These are phyloP conservation scores for Candida tibetensis DNA, from an alignment of 805 yeast genomes.

Conservation along the genomic window DNA sequence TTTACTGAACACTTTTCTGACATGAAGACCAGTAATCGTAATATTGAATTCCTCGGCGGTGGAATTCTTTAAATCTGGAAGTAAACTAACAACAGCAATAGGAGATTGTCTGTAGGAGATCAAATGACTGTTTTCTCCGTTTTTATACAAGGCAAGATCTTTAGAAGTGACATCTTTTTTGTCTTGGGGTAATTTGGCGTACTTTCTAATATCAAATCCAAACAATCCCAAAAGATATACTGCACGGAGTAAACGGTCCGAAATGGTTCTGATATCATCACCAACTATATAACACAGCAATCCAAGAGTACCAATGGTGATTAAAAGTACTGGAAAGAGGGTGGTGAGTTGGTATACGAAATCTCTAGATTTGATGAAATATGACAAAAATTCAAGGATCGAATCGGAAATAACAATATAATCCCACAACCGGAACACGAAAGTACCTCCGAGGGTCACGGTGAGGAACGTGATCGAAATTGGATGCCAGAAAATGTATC, in stretches of 20 bases:
- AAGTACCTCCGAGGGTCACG: conserved; percentile 17
- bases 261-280: conserved; percentile 43
- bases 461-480: conserved; percentile 26
- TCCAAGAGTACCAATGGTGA: conserved; percentile 34
- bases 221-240: conserved; percentile 35
- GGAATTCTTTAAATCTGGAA: conserved; percentile 37
- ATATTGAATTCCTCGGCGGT: conserved; percentile 44
- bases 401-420: conserved; percentile 30
- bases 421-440: conserved; percentile 26
- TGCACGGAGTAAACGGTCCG: conserved; percentile 25
- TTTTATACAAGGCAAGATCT: conserved; percentile 23
- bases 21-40: conserved; percentile 55
- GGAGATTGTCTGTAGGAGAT: conserved; percentile 68
- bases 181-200: conserved; percentile 32
- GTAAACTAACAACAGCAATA: conserved; percentile 57
- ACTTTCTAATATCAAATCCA: conserved; percentile 51
- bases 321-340: conserved; percentile 39
- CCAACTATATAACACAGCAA: conserved; percentile 43
- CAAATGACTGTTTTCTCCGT: conserved; percentile 50
- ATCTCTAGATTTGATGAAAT: conserved; percentile 22
- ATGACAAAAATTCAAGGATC: conserved; percentile 25
- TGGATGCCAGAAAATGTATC: conserved; percentile 46
- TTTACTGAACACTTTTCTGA: conserved; percentile 63
- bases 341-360: conserved; percentile 24
- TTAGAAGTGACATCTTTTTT: conserved; percentile 14